Base-by-base conservation (phyloP, 345 rosid species). In the Hibiscus tridactylites region DNA sequence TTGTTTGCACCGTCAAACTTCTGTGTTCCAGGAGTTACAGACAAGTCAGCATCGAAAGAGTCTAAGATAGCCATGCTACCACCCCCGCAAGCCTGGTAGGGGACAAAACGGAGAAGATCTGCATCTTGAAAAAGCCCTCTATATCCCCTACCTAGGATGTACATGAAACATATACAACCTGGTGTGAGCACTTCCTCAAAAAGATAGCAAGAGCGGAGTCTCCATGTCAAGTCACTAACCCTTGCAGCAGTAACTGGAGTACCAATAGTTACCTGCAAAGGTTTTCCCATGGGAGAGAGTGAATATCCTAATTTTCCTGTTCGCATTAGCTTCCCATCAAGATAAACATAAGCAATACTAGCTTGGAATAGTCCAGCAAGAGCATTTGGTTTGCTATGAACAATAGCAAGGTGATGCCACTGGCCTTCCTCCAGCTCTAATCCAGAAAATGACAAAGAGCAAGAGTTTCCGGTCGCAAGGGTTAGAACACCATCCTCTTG, bases 321-420 rank as follows among this genome's bases (percentile, higher is more conserved):
- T 79, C 92, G 96, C 75, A 92, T 89, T 62, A 92, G 88, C 83
- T 89, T 92, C 77, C 99, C 99, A 85, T 96, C 86, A 66, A 96
- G 90, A 83, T 96, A 96, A 29, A 96, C 98, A 83, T 85, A 77
- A 60, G 99, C 99, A 84, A 92, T 81, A 80, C 99, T 96, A 74
- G 98, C 95, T 83, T 96, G 99, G 83, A 96, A 96, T 24, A 96
- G 83, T 81, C 99, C 99, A 83, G 99, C 98, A 71, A 96, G 97
- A 73, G 99, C 99, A 86, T 91, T 96, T 47, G 99, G 99, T 83
- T 96, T 96, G 84, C 95, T 96, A 76, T 96, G 98, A 76, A 96
- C 94, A 84, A 96, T 89, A 50, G 98, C 99, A 81, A 96, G 98
- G 88, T 96, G 99, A 85, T 96, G 95, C 99, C 99, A 96, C 80